phyloP scores from a whole-genome alignment of 768 basidiomycete genomes.

The Trametes meyenii region DNA sequence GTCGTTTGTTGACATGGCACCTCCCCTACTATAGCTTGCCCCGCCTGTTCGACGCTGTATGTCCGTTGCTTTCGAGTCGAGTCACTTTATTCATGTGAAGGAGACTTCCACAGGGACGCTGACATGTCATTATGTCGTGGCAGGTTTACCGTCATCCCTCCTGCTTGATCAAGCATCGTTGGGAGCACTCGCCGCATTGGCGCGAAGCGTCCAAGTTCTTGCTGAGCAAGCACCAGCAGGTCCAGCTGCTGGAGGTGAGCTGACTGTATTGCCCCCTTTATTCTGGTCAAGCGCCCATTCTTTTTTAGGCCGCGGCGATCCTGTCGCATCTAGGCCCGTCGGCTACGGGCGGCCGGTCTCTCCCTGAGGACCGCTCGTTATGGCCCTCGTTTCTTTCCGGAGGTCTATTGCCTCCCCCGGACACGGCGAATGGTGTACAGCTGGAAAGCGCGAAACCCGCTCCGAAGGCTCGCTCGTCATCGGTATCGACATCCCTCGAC shows the following conservation, averaged over 20 bases:
- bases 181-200: constrained; percentile 98
- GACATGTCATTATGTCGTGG: neutral
- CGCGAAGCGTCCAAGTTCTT: constrained; percentile 88
- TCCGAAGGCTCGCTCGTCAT: constrained; percentile 13
- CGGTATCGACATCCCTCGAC: constrained; percentile 22
- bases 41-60: too few relatives aligned
- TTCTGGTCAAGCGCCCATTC: constrained; percentile 5
- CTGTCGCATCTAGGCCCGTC: constrained; percentile 82
- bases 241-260: constrained; percentile 88
- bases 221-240: constrained; percentile 95
- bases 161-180: constrained; percentile 95
- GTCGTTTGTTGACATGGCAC: neutral
- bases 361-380: constrained; percentile 92
- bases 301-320: constrained; percentile 83
- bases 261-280: neutral
- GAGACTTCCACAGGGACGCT: neutral
- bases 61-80: neutral
- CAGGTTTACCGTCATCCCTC: constrained; percentile 91
- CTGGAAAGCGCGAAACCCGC: constrained; percentile 12
- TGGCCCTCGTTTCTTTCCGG: constrained; percentile 88
- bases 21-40: too few relatives aligned
- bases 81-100: neutral
- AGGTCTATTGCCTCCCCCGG: constrained; percentile 62
- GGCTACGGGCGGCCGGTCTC: constrained; percentile 63
- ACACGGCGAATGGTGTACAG: constrained; percentile 22